A percentile compares a stretch with the other conserved stretches of the same genome.
Conservation (phyloP, 768 basidiomycete genomes). For the Tylopilus vinaceipallidus region DNA sequence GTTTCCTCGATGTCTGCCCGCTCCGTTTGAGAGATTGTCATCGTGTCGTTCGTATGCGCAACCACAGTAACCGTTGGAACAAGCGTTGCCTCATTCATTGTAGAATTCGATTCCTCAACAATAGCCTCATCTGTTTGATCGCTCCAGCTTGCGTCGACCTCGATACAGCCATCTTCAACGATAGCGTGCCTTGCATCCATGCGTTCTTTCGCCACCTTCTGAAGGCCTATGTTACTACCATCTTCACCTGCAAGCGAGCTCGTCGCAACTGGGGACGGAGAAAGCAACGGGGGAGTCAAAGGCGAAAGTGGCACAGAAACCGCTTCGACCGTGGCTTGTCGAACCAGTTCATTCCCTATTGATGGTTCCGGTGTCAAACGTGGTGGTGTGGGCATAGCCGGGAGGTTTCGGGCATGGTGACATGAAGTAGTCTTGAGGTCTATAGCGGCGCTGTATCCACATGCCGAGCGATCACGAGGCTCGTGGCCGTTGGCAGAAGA, state of each 20-base stretch:
- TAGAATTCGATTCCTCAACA: neutral
- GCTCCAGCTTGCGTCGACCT: neutral
- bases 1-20: neutral
- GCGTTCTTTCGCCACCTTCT: too few relatives aligned
- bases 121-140: neutral
- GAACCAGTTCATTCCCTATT: neutral
- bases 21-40: neutral
- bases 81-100: neutral
- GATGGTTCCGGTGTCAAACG: neutral
- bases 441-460: neutral
- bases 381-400: conserved; percentile 6
- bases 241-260: neutral
- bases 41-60: neutral
- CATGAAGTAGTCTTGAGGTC: neutral
- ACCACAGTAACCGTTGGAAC: neutral
- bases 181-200: too few relatives aligned
- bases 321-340: neutral
- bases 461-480: neutral
- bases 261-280: neutral
- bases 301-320: neutral
- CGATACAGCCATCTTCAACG: too few relatives aligned
- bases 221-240: neutral
- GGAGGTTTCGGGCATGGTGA: neutral
- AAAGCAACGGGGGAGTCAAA: conserved; percentile 4
- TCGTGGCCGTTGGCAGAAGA: neutral